Evolutionary conservation across 164 flowering plant species (phyloP), one percentile per base, ranked within the genome.

Genomic region (Vitis rupestris): DNA sequence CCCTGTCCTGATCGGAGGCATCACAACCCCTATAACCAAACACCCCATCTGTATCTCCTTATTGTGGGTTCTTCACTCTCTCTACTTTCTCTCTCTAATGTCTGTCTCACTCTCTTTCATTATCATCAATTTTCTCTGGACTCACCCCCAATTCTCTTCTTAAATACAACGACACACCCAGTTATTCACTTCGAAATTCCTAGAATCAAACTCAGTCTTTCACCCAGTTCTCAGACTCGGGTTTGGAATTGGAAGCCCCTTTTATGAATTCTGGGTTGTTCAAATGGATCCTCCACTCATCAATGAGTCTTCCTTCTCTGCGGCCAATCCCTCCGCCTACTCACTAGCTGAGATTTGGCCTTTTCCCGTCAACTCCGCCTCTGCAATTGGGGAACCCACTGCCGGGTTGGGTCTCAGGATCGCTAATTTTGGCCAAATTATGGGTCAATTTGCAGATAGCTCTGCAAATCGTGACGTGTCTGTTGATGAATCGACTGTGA

Each of bases 261-360:
- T 37, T 37, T 37, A 56, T 63, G 63, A 31, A 51, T 31, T 10
- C 62, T 10, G 71, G 51, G 66, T 7, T 13, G 58, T 8, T 13
- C 37, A 29, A 60, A 93, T 93, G 98, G 97, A 93, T 80, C 91
- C 90, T 59, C 88, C 90, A 23, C 68, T 90, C 69, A 74, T 87
- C 60, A 84, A 80, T 59, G 91, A 84, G 52, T 78, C 83, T 9
- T 85, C 92, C 0, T 88, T 88, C 69, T 74, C 93, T 0, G 77
- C 88, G 0, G 87, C 91, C 0, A 86, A 84, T 68, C 83, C 84
- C 0, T 77, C 91, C 0, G 76, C 96, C 23, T 87, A 81, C 73
- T 83, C 80, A 54, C 57, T 90, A 30, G 83, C 88, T 3, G 94
- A 83, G 87, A 85, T 92, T 70, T 91, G 95, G 94, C 89, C 88